Base-by-base conservation (phyloP, 2,329 filamentous ascomycete species). In the Ophiosphaerella herpotricha region DNA sequence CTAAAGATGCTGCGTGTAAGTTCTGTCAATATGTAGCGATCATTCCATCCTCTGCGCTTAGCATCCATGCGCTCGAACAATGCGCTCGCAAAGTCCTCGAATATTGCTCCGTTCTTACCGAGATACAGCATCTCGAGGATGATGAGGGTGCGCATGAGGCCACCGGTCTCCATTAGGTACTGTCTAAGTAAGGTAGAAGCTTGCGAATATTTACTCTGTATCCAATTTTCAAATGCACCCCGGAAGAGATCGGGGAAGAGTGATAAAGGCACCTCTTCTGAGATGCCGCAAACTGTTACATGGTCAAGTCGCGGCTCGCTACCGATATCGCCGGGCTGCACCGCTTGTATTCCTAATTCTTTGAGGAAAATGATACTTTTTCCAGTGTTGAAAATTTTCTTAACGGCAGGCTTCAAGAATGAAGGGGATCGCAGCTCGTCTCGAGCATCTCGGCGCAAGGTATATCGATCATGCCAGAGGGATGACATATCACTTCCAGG, bases 291-390 rank as follows among this genome's bases (percentile, higher is more conserved):
- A 5, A 88, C 80, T 1, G 77, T 72, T 1, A 81, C 77, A 52
- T 85, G 85, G 34, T 83, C 78, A n/a, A 90, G 71, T 4, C 52
- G 54, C 41, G 68, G 67, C 43, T 74, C 63, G 6, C 26, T 14
- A 8, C 53, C 55, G 2, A 34, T 46, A 3, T 48, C 24, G 8
- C 41, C 43, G 16, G 56, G n/a, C 3, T 37, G 39, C 52, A 68
- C 48, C 55, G 62, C 69, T 52, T 82, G 78, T 47, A 81, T 78
- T 35, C 85, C 84, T 9, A 96, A 78, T 40, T 87, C 83, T 52
- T 86, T 87, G n/a, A 97, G 75, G 38, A 97, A 88, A 1, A 94
- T 84, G 47, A 94, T 86, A 61, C 88, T 95, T 73, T 97, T 97
- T 0, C 93, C 93, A 1, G 90, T 87, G 1, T 87, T 91, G 63